These are phyloP conservation scores for Massariosphaeria phaeospora DNA, from an alignment of 495 filamentous ascomycete genomes.

Conservation along the genomic window DNA sequence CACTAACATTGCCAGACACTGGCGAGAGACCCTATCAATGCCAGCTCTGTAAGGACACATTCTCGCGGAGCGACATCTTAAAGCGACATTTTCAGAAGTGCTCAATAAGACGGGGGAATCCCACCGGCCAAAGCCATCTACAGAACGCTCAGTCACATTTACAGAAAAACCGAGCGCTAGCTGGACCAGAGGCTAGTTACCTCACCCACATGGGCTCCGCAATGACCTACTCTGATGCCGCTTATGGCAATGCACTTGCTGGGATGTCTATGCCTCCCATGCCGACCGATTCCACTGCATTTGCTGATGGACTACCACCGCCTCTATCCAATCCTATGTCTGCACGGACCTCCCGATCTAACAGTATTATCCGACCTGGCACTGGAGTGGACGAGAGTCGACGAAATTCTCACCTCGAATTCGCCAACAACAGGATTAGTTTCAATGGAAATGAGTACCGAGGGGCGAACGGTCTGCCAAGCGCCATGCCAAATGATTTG, in stretches of 20 bases:
- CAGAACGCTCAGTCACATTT: slow-evolving; percentile 85
- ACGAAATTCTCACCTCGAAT: slow-evolving; percentile 27
- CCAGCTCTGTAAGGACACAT: slow-evolving; percentile 94
- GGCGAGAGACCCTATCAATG: slow-evolving; percentile 97
- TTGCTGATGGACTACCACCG: slow-evolving; percentile 16
- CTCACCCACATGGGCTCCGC: slow-evolving; percentile 24
- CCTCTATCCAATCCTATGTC: slow-evolving; percentile 23
- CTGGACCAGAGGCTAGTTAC: slow-evolving; percentile 19
- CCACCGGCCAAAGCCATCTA: slow-evolving; percentile 84
- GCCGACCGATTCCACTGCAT: slow-evolving; percentile 13
- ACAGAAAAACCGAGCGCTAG: slow-evolving; percentile 51
- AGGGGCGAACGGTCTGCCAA: slow-evolving; percentile 8
- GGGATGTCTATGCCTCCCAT: slow-evolving; percentile 23
- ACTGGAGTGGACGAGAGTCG: slow-evolving; percentile 29
- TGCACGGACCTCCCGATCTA: slow-evolving; percentile 31
- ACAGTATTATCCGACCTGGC: slow-evolving; percentile 31
- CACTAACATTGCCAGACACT: slow-evolving; percentile 58
- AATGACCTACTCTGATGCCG: slow-evolving; percentile 18
- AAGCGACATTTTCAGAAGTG: slow-evolving; percentile 99
- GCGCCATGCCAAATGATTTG: slow-evolving; percentile 19
- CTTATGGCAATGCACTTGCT: slow-evolving; percentile 19
- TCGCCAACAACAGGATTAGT: slow-evolving; percentile 18
- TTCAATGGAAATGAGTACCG: slow-evolving; percentile 24
- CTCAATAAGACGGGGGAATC: slow-evolving; percentile 89
- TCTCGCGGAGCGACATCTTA: slow-evolving; percentile 94